Conservation (phyloP, 2,329 filamentous ascomycete species). For the Zymoseptoria passerinii region DNA sequence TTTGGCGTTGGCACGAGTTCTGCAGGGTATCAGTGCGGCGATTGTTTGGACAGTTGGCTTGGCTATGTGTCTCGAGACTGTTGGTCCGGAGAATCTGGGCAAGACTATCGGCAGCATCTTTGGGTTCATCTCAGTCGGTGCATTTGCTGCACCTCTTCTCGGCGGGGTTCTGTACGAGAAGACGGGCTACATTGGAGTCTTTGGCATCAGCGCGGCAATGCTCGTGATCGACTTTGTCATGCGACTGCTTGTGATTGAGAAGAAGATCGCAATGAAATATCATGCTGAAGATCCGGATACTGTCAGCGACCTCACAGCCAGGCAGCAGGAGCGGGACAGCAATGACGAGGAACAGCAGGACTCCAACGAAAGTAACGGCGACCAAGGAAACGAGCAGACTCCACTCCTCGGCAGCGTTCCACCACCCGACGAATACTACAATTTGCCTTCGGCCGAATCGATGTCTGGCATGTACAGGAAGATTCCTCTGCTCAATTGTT, state of each 20-base stretch:
- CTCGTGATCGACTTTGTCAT: conserved; percentile 52
- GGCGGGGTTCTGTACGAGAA: conserved; percentile 54
- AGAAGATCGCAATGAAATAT: conserved; percentile 47
- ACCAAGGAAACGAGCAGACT: conserved; percentile 1
- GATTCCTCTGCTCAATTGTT: conserved; percentile 42
- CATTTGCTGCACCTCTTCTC: conserved; percentile 49
- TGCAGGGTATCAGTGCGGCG: conserved; percentile 51
- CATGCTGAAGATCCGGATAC: conserved; percentile 22
- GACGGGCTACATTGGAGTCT: conserved; percentile 51
- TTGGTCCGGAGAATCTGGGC: conserved; percentile 48
- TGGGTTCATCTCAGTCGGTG: conserved; percentile 51
- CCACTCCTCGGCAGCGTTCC: conserved; percentile 30
- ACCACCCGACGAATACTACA: conserved; percentile 35
- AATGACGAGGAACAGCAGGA: conserved; percentile 16
- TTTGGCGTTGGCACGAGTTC: conserved; percentile 44
- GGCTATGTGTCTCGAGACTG: conserved; percentile 52
- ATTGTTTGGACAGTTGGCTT: conserved; percentile 54
- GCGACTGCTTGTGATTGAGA: conserved; percentile 55
- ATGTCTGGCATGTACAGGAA: conserved; percentile 32
- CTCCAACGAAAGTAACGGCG: conserved; percentile 3
- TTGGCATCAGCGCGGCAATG: conserved; percentile 47
- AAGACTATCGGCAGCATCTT: conserved; percentile 56
- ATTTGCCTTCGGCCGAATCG: conserved; percentile 32
- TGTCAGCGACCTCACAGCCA: conserved; percentile 14
- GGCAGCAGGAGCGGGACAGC: conserved; percentile 11